A percentile compares a stretch with the other conserved stretches of the same genome.
phyloP scores from a whole-genome alignment of 108 stramenopile species.

The Seminavis robusta region DNA sequence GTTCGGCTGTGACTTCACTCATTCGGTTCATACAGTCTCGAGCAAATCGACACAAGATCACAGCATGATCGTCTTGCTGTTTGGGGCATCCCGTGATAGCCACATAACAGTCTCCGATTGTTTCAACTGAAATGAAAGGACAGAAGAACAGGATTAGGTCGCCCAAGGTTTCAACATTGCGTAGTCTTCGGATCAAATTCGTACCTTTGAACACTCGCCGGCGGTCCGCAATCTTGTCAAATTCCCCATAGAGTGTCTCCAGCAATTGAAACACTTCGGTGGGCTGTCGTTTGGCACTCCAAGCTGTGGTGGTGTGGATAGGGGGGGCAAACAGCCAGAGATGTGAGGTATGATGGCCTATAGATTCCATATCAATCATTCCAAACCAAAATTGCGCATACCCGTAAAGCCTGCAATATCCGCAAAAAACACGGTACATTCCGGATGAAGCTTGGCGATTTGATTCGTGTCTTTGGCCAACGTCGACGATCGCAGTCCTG shows the following conservation, averaged over 20 bases:
- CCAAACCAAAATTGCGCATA: no score
- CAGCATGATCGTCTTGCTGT: no score
- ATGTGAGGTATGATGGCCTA: no score
- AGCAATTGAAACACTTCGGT: slow-evolving; percentile 1
- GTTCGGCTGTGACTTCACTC: no score
- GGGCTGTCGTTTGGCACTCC: slow-evolving; percentile 6
- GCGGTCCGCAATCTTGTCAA: background rate
- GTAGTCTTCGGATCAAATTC: background rate
- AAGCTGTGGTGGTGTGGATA: no score
- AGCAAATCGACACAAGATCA: no score
- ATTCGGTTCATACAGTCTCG: no score
- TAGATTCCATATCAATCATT: no score
- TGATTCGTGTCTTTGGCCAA: background rate
- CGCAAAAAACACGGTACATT: background rate
- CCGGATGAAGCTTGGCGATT: background rate
- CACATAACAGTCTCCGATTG: slow-evolving; percentile 7
- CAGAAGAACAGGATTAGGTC: background rate
- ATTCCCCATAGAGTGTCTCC: background rate
- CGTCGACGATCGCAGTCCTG: background rate
- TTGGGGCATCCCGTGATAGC: background rate
- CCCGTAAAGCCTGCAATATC: slow-evolving; percentile 12
- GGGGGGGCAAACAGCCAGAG: no score
- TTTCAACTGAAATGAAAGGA: background rate
- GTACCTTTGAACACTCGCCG: background rate
- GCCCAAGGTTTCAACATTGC: background rate